These are phyloP conservation scores for Hortaea werneckii DNA, from an alignment of 2,329 filamentous ascomycete species.

Conservation along the genomic window DNA sequence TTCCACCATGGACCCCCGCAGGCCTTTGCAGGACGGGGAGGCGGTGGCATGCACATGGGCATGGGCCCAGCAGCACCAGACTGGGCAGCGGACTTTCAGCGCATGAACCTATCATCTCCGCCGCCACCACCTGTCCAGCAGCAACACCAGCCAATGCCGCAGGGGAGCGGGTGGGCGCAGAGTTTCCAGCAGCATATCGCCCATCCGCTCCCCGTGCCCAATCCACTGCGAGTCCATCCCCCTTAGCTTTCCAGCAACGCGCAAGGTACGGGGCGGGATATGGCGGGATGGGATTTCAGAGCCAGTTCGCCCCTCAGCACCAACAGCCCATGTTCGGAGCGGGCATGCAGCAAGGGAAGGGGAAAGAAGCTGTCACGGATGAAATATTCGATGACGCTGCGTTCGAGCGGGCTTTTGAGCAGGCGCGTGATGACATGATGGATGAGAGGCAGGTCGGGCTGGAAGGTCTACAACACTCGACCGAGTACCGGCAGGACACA, in stretches of 20 bases:
- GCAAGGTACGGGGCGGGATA: conserved; percentile 18
- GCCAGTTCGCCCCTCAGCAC: conserved; percentile 15
- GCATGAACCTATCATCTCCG: conserved; percentile 32
- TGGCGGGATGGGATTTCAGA: conserved; percentile 12
- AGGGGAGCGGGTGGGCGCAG: conserved; percentile 43
- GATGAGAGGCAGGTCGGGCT: background rate
- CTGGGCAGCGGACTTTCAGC: conserved; percentile 43
- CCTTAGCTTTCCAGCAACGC: conserved; percentile 22
- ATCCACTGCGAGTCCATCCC: conserved; percentile 16
- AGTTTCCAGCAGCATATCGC: conserved; percentile 42
- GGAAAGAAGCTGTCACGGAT: conserved; percentile 27
- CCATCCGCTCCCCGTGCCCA: conserved; percentile 23
- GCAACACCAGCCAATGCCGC: conserved; percentile 32
- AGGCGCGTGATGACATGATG: conserved; percentile 33
- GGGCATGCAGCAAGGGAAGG: conserved; percentile 14
- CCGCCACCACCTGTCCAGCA: conserved; percentile 37
- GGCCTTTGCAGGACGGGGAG: conserved; percentile 14
- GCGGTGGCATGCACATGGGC: background rate
- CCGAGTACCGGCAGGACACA: background rate
- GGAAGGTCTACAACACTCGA: background rate
- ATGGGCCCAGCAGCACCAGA: conserved; percentile 23
- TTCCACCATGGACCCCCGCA: conserved; percentile 24
- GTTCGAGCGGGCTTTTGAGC: conserved; percentile 46
- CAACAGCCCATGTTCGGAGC: conserved; percentile 7
- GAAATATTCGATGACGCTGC: conserved; percentile 43